Evolutionary conservation across 495 filamentous ascomycete species (phyloP).

Genomic region (Aspergillus bertholletiae): DNA sequence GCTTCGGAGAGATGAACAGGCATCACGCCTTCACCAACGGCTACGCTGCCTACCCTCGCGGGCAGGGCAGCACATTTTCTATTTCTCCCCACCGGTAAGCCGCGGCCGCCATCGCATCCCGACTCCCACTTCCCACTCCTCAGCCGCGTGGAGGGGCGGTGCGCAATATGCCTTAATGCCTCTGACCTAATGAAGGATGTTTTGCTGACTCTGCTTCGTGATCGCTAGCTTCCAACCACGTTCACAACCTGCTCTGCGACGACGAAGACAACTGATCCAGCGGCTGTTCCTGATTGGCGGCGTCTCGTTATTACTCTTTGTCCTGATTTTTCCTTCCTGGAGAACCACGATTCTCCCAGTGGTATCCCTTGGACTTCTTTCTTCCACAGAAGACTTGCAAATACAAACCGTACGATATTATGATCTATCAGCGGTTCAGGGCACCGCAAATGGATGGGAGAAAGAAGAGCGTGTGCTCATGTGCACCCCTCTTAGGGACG

Average conservation of each 20-base stretch:
- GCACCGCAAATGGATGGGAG: constrained; percentile 89
- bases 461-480: constrained; percentile 91
- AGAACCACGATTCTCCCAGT: constrained; percentile 60
- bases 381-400: constrained; percentile 65
- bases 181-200: neutral
- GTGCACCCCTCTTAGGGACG: constrained; percentile 92
- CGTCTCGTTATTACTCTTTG: constrained; percentile 58
- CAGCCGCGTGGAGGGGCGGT: constrained; percentile 6
- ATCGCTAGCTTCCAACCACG: constrained; percentile 78
- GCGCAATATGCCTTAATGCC: neutral
- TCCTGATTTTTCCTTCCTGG: constrained; percentile 65
- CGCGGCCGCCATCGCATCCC: neutral
- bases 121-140: neutral
- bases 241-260: constrained; percentile 67
- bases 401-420: constrained; percentile 96
- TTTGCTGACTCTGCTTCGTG: neutral
- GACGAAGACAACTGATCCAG: constrained; percentile 69
- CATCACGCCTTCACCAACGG: constrained; percentile 74
- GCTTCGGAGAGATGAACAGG: constrained; percentile 47
- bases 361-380: constrained; percentile 69
- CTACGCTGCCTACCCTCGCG: constrained; percentile 60
- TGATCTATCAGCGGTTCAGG: constrained; percentile 86
- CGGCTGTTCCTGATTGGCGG: constrained; percentile 54
- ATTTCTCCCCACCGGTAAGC: constrained; percentile 83
- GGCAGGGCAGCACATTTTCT: constrained; percentile 66